Evolutionary conservation across 495 filamentous ascomycete genomes (phyloP).

Genomic region (Penicillium malachiteum): DNA sequence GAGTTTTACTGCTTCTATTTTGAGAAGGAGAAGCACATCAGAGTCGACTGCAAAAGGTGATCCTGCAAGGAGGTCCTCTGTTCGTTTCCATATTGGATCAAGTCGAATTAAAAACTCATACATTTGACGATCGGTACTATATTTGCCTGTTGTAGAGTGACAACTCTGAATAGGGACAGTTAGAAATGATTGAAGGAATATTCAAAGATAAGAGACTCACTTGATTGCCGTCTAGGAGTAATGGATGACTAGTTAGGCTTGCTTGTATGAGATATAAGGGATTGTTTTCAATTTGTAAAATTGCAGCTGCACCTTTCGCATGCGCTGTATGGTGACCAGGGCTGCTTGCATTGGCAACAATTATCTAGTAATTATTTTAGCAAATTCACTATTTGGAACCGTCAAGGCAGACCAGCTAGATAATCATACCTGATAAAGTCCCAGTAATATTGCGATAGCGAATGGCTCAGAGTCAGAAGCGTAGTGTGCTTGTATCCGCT

Average conservation of each 20-base stretch:
- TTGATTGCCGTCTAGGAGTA: slow-evolving; percentile 5
- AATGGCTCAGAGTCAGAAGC: slow-evolving; percentile 17
- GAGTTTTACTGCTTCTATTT: slow-evolving; percentile 14
- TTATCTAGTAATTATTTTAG: slow-evolving; percentile 20
- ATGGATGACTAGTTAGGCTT: slow-evolving; percentile 10
- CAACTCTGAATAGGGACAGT: no score
- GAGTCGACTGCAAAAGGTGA: not conserved
- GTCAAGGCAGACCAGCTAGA: not conserved
- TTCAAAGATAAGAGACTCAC: not conserved
- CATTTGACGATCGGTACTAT: slow-evolving; percentile 3
- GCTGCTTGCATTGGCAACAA: slow-evolving; percentile 14
- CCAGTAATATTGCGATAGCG: not conserved
- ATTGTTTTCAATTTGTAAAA: slow-evolving; percentile 19
- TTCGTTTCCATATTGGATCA: slow-evolving; percentile 13
- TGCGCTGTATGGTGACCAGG: slow-evolving; percentile 25
- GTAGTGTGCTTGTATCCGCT: slow-evolving; percentile 12
- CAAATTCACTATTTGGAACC: not conserved
- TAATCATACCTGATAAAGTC: not conserved
- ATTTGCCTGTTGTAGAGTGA: no score
- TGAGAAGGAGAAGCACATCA: slow-evolving; percentile 8
- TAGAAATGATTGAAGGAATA: no score
- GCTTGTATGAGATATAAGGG: slow-evolving; percentile 19
- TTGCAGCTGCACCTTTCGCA: slow-evolving; percentile 25
- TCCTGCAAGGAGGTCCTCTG: slow-evolving; percentile 4
- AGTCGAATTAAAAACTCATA: slow-evolving; percentile 19